Percentiles rank a stretch among this genome's conserved stretches.
phyloP scores from a whole-genome alignment of 352 stramenopile genomes.

The Phytophthora sansomeana region DNA sequence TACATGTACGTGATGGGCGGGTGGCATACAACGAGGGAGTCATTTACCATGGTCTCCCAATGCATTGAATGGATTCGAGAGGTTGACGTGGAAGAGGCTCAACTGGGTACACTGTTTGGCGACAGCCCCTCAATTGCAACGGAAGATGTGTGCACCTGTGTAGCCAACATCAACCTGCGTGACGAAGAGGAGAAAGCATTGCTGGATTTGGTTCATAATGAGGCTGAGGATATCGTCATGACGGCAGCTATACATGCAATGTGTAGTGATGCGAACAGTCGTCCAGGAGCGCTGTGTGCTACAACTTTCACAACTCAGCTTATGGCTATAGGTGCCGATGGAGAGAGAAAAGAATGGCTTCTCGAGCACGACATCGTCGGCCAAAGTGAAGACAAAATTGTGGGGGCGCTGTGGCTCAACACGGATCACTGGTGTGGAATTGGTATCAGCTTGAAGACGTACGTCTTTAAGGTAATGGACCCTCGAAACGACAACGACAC shows the following conservation, averaged over 20 bases:
- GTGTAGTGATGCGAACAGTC: neutral
- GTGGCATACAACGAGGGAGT: neutral
- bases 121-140: neutral
- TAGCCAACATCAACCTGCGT: neutral
- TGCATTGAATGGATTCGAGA: neutral
- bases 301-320: too few relatives aligned
- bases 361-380: too few relatives aligned
- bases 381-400: too few relatives aligned
- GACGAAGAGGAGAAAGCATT: neutral
- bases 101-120: neutral
- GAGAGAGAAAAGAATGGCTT: too few relatives aligned
- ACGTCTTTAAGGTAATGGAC: too few relatives aligned
- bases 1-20: neutral
- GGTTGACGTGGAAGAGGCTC: neutral
- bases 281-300: too few relatives aligned
- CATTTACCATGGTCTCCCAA: neutral
- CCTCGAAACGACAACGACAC: too few relatives aligned
- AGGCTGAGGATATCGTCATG: neutral
- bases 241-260: neutral
- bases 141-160: neutral
- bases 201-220: neutral
- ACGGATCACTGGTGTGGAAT: too few relatives aligned
- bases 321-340: too few relatives aligned
- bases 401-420: too few relatives aligned
- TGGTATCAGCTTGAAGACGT: too few relatives aligned